Evolutionary conservation across 192 early-diverging fungal genomes (phyloP).

Genomic region (Lobosporangium transversale): DNA sequence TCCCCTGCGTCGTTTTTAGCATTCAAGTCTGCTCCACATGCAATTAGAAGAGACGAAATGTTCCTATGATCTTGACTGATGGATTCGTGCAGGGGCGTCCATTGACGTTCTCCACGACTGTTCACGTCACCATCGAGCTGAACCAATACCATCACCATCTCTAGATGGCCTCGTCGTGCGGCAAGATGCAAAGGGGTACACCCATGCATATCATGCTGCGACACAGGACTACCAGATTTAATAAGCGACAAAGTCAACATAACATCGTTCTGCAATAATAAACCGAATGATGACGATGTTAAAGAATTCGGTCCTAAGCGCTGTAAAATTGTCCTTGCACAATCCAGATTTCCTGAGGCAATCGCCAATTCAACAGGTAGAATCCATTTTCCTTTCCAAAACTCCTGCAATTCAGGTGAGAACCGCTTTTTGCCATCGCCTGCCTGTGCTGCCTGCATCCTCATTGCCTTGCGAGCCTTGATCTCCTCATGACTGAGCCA

Average conservation of each 20-base stretch:
- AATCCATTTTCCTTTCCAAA: slow-evolving; percentile 48
- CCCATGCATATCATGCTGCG: slow-evolving; percentile 57
- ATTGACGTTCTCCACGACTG: slow-evolving; percentile 59
- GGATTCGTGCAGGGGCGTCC: slow-evolving; percentile 55
- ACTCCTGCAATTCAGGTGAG: slow-evolving; percentile 44
- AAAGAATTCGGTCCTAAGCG: slow-evolving; percentile 36
- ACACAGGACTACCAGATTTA: slow-evolving; percentile 48
- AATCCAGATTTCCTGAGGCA: slow-evolving; percentile 46
- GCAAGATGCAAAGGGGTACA: slow-evolving; percentile 78
- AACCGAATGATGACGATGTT: slow-evolving; percentile 32
- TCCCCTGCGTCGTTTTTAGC: slow-evolving; percentile 33
- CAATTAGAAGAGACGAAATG: slow-evolving; percentile 39
- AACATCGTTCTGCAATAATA: slow-evolving; percentile 53
- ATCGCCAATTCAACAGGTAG: slow-evolving; percentile 45
- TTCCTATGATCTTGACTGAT: slow-evolving; percentile 48
- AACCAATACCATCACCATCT: slow-evolving; percentile 61
- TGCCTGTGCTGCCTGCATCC: background rate
- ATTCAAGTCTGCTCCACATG: slow-evolving; percentile 34
- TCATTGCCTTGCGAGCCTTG: slow-evolving; percentile 31
- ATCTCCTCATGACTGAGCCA: slow-evolving; percentile 51
- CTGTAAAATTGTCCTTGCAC: slow-evolving; percentile 42
- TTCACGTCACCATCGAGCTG: slow-evolving; percentile 69
- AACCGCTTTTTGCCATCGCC: slow-evolving; percentile 25
- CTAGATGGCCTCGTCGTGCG: slow-evolving; percentile 62
- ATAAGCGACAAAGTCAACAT: slow-evolving; percentile 53